Percentiles rank a stretch among this genome's conserved stretches.
phyloP scores from a whole-genome alignment of 225 moss, liverwort and hornwort genomes.

The Rhytidiadelphus loreus region DNA sequence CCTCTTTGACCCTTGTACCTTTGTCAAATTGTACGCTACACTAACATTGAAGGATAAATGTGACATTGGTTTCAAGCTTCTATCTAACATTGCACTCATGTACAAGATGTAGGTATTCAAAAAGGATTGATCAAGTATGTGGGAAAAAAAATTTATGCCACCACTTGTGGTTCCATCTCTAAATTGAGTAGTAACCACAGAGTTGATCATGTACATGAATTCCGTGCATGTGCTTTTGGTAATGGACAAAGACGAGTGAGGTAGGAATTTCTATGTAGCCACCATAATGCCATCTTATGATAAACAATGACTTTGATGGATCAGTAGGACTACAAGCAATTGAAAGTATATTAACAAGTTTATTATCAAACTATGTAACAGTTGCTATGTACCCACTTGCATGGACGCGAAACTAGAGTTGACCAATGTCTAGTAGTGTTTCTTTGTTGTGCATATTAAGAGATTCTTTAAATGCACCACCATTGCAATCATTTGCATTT shows the following conservation, averaged over 20 bases:
- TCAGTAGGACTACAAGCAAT: neutral
- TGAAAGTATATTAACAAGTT: neutral
- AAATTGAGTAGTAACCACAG: neutral
- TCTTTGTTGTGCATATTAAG: accelerated
- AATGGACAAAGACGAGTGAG: accelerated
- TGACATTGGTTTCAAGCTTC: neutral
- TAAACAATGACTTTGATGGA: neutral
- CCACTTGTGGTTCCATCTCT: neutral
- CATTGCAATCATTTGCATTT: neutral
- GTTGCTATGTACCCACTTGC: accelerated
- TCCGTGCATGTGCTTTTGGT: accelerated
- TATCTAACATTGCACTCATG: neutral
- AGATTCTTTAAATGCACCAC: neutral
- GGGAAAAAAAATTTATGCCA: neutral
- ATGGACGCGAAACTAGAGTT: accelerated
- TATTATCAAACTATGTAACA: accelerated
- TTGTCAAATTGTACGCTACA: neutral
- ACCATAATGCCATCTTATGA: too few relatives aligned
- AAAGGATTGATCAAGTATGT: neutral
- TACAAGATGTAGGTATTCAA: neutral
- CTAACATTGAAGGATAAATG: neutral
- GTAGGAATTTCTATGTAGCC: neutral
- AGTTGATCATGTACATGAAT: neutral
- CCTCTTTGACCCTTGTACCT: accelerated
- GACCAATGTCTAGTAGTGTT: accelerated